Evolutionary conservation across 306 rosid species (phyloP).

Genomic region (Comarum palustre): DNA sequence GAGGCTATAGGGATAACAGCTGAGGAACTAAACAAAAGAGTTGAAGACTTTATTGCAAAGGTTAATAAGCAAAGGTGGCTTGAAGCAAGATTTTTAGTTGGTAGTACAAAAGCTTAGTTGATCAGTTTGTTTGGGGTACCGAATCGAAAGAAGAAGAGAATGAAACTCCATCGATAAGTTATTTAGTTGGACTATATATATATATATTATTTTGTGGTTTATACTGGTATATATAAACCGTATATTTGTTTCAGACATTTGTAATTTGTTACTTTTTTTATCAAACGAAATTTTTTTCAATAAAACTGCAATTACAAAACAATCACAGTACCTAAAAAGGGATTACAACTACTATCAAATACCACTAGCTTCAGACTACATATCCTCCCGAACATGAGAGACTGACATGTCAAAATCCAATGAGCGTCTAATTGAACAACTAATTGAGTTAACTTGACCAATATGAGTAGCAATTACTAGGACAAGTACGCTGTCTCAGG

Average conservation of each 20-base stretch:
- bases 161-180: background rate
- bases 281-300: no score
- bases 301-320: no score
- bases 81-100: constrained; percentile 29
- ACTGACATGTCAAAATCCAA: no score
- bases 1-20: constrained; percentile 26
- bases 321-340: no score
- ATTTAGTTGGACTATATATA: no score
- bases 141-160: background rate
- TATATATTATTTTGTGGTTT: background rate
- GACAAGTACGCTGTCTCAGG: no score
- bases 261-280: background rate
- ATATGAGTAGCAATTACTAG: no score
- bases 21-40: constrained; percentile 44
- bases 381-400: no score
- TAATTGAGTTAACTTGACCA: no score
- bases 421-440: no score
- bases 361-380: no score
- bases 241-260: background rate
- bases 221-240: background rate
- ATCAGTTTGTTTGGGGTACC: background rate
- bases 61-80: constrained; percentile 44
- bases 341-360: no score
- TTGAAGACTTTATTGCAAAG: constrained; percentile 48
- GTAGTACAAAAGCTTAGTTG: constrained; percentile 9